A percentile compares a stretch with the other conserved stretches of the same genome.
phyloP scores from a whole-genome alignment of 2,329 filamentous ascomycete species.

The Cytospora schulzeri region DNA sequence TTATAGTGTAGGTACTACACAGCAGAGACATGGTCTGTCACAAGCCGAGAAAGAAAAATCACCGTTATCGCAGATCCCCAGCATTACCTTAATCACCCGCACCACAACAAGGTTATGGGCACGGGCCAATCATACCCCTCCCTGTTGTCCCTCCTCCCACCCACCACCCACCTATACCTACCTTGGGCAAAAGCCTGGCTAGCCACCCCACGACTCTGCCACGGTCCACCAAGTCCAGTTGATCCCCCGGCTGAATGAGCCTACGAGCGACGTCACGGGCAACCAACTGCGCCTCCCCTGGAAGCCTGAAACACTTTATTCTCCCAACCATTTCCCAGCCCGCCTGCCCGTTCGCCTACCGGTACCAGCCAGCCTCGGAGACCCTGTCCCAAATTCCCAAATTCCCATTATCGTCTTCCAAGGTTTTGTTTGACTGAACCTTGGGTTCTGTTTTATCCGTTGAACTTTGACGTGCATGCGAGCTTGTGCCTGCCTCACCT shows the following conservation, averaged over 20 bases:
- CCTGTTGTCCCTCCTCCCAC: background rate
- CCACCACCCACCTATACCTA: too few relatives aligned
- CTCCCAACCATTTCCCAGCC: conserved; percentile 21
- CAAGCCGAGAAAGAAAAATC: background rate
- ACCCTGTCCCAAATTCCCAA: background rate
- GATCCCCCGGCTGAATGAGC: conserved; percentile 8
- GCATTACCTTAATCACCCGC: background rate
- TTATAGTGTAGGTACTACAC: background rate
- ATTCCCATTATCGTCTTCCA: background rate
- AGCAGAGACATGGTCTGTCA: background rate
- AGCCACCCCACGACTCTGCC: conserved; percentile 7
- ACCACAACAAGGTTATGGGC: background rate
- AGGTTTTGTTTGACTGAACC: background rate
- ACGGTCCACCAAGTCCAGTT: conserved; percentile 2
- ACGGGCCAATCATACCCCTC: conserved; percentile 2
- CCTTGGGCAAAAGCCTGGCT: conserved; percentile 8
- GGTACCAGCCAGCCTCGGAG: conserved; percentile 4
- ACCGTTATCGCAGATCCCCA: background rate
- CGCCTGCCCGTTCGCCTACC: conserved; percentile 1
- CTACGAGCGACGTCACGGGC: conserved; percentile 20
- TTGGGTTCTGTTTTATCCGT: background rate
- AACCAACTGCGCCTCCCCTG: conserved; percentile 27
- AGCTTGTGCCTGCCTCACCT: background rate
- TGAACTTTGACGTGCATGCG: background rate
- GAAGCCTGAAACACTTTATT: conserved; percentile 26